Evolutionary conservation across 164 flowering plant species (phyloP).

Genomic region (Vitis riparia): DNA sequence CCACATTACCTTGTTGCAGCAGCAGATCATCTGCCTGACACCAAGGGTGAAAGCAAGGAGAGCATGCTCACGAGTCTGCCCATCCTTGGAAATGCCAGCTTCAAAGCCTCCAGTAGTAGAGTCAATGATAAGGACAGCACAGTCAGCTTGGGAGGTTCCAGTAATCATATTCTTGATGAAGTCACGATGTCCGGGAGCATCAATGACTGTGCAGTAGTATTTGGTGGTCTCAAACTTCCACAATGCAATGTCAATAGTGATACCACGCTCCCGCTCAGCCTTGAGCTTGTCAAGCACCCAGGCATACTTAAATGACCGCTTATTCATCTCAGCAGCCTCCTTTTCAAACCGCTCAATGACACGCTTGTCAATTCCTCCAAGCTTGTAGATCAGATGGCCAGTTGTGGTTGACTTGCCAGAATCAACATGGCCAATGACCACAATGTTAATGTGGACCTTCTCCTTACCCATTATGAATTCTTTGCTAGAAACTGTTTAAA

Average conservation of each 20-base stretch:
- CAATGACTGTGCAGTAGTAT: constrained; percentile 60
- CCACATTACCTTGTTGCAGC: constrained; percentile 48
- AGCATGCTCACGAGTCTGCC: constrained; percentile 63
- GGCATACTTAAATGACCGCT: constrained; percentile 60
- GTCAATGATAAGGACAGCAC: constrained; percentile 64
- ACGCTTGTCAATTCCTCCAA: constrained; percentile 40
- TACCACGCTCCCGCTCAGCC: constrained; percentile 66
- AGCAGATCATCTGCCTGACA: constrained; percentile 62
- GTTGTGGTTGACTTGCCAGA: constrained; percentile 33
- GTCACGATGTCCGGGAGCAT: constrained; percentile 61
- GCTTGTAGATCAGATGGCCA: constrained; percentile 33
- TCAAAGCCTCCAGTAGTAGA: constrained; percentile 63
- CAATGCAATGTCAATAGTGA: constrained; percentile 53
- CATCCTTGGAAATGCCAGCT: constrained; percentile 61
- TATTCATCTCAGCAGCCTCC: constrained; percentile 54
- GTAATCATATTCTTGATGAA: constrained; percentile 67
- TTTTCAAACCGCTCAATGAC: constrained; percentile 18
- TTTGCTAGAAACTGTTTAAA: not conserved
- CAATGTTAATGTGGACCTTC: constrained; percentile 62
- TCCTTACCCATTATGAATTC: constrained; percentile 51
- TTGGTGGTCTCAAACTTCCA: constrained; percentile 62
- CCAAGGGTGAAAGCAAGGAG: constrained; percentile 59
- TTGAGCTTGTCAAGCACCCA: constrained; percentile 67
- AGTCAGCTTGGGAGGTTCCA: constrained; percentile 65
- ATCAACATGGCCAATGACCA: constrained; percentile 70